A percentile compares a stretch with the other conserved stretches of the same genome.
phyloP scores from a whole-genome alignment of 2,329 filamentous ascomycete species.

The Talaromyces atroroseus region DNA sequence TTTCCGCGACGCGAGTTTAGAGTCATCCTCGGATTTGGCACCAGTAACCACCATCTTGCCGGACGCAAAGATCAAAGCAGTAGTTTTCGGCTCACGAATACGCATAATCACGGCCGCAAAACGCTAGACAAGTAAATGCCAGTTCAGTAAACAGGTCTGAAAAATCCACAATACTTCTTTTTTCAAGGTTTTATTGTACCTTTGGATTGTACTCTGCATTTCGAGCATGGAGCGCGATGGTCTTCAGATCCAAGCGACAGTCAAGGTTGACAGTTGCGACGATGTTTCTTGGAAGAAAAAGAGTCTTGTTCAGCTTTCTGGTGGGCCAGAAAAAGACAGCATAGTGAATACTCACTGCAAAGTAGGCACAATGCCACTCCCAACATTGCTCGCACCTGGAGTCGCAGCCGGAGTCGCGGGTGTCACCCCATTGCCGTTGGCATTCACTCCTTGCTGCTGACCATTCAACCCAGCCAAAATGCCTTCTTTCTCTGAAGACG shows the following conservation, averaged over 20 bases:
- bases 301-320: slow-evolving; percentile 46
- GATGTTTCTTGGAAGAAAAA: slow-evolving; percentile 70
- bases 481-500: slow-evolving; percentile 65
- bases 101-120: slow-evolving; percentile 99
- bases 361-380: slow-evolving; percentile 85
- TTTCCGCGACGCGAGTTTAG: slow-evolving; percentile 92
- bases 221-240: slow-evolving; percentile 93
- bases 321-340: slow-evolving; percentile 39
- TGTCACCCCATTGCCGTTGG: slow-evolving; percentile 70
- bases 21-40: slow-evolving; percentile 96
- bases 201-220: slow-evolving; percentile 99
- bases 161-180: slow-evolving; percentile 19
- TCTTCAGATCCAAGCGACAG: slow-evolving; percentile 96
- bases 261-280: slow-evolving; percentile 98
- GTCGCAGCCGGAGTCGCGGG: slow-evolving; percentile 88
- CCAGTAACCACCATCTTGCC: slow-evolving; percentile 99
- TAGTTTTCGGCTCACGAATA: slow-evolving; percentile 98
- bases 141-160: slow-evolving; percentile 37
- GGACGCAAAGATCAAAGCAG: slow-evolving; percentile 92
- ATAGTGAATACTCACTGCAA: slow-evolving; percentile 81
- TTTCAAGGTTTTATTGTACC: slow-evolving; percentile 51
- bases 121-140: slow-evolving; percentile 58
- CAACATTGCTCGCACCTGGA: slow-evolving; percentile 72
- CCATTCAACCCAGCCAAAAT: slow-evolving; percentile 43
- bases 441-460: slow-evolving; percentile 54